phyloP scores from a whole-genome alignment of 805 yeast species.

The Cyberlindnera mississippiensis region DNA sequence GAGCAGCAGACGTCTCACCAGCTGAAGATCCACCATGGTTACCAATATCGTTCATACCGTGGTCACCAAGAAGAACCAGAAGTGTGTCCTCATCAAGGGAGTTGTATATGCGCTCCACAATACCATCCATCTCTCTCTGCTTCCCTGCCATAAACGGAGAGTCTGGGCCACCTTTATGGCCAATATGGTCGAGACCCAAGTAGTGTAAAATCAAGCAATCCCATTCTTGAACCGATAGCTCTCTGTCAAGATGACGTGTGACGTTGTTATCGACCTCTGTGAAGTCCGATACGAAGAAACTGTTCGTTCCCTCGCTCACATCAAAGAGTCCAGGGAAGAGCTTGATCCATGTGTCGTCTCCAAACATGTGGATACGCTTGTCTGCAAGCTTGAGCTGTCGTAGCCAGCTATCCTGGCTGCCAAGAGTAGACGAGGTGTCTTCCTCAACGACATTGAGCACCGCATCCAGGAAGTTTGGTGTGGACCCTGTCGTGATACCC shows the following conservation, averaged over 20 bases:
- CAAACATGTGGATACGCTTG: conserved; percentile 70
- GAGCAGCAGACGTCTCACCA: conserved; percentile 89
- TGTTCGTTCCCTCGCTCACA: conserved; percentile 78
- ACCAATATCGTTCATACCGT: conserved; percentile 93
- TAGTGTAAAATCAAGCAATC: conserved; percentile 87
- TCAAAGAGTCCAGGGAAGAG: conserved; percentile 73
- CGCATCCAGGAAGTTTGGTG: conserved; percentile 93
- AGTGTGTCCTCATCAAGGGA: conserved; percentile 49
- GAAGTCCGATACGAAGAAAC: conserved; percentile 93
- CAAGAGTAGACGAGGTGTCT: conserved; percentile 63
- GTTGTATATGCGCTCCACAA: conserved; percentile 51
- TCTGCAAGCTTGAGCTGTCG: conserved; percentile 47
- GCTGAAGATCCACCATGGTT: conserved; percentile 95
- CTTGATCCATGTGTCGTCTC: conserved; percentile 97
- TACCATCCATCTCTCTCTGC: conserved; percentile 79
- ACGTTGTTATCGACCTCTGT: conserved; percentile 93
- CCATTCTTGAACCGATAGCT: conserved; percentile 57
- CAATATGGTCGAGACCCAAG: conserved; percentile 93
- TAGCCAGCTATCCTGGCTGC: conserved; percentile 84
- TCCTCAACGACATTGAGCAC: conserved; percentile 91
- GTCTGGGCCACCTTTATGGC: conserved; percentile 92
- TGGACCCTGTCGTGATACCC: conserved; percentile 91
- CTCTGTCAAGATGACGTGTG: conserved; percentile 73
- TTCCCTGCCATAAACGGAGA: conserved; percentile 79
- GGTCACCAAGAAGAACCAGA: conserved; percentile 82